Evolutionary conservation across 1,139 yeast species (phyloP), one percentile per base, ranked within the genome.

Genomic region (Ashbya aceris): DNA sequence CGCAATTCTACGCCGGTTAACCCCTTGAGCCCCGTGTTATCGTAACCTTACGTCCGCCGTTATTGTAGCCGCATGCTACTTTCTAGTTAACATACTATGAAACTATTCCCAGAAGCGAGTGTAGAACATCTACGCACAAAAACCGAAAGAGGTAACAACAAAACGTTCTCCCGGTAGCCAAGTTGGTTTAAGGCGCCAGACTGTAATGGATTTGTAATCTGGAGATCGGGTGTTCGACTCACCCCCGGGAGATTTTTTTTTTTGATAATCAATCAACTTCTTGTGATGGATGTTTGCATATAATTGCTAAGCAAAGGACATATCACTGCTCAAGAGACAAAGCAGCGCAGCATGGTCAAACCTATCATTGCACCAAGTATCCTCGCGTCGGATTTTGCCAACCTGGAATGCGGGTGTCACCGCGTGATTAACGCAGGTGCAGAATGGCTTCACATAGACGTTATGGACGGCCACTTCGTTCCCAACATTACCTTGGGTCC

Each of bases 391-490:
- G 95, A 91, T 61, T 91, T 89, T 60, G 82, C 96, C 55, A 76
- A 85, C 55, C 69, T 89, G 50, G 96, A 95, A 40, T 77, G 86
- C 52, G 91, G 87, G 50, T 86, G 96, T 64, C 83, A 82, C 60
- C 72, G 74, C 45, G 83, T 89, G 67, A 78, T 85, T 53, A 76
- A 78, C 48, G 72, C 80, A 39, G 75, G 77, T 39, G 95, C 96
- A 30, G 95, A 91, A 55, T 91, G 99, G 99, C 77, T 93, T 49
- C 99, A 91, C 65, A 79, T 91, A 44, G 99, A 91, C 64, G 93
- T 91, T 40, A 91, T 91, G 99, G 99, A 91, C 63, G 97, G 98
- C 43, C 91, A 91, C 66, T 91, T 91, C 64, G 98, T 93, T 39
- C 98, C 98, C 52, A 91, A 93, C 68, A 82, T 91, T 55, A 80